phyloP scores from a whole-genome alignment of 1,139 yeast species.

The Casaregolazyma lundiana region DNA sequence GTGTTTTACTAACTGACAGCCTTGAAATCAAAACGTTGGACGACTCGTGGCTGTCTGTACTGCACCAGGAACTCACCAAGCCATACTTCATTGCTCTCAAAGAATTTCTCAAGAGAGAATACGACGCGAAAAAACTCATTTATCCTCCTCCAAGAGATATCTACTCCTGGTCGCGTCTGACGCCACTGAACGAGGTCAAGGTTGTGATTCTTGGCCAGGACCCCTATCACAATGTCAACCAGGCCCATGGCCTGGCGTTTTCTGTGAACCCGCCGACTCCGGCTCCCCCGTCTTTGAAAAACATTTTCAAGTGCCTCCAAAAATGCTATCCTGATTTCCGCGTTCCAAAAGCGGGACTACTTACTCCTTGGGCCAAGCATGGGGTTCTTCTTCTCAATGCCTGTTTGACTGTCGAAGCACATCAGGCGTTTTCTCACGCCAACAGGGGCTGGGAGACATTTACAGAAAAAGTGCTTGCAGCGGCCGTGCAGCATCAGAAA shows the following conservation, averaged over 20 bases:
- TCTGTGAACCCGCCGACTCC: slow-evolving; percentile 79
- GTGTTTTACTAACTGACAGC: slow-evolving; percentile 16
- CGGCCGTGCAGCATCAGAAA: slow-evolving; percentile 40
- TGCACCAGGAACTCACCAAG: slow-evolving; percentile 70
- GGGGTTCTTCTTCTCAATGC: slow-evolving; percentile 90
- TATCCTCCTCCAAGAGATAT: slow-evolving; percentile 77
- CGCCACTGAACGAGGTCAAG: slow-evolving; percentile 70
- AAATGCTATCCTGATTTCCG: slow-evolving; percentile 70
- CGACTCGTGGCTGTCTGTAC: slow-evolving; percentile 67
- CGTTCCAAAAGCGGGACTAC: slow-evolving; percentile 59
- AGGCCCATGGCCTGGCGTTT: slow-evolving; percentile 96
- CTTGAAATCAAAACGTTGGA: slow-evolving; percentile 71
- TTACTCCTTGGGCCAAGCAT: slow-evolving; percentile 79
- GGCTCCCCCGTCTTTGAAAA: slow-evolving; percentile 86
- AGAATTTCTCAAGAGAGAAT: slow-evolving; percentile 44
- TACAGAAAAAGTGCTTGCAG: slow-evolving; percentile 64
- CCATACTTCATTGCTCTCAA: slow-evolving; percentile 81
- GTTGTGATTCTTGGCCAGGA: slow-evolving; percentile 92
- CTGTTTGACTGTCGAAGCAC: slow-evolving; percentile 87
- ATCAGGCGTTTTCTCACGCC: slow-evolving; percentile 89
- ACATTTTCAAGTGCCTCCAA: slow-evolving; percentile 75
- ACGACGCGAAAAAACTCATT: slow-evolving; percentile 40
- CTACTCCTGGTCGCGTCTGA: slow-evolving; percentile 90
- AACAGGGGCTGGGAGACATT: slow-evolving; percentile 90
- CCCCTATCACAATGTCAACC: slow-evolving; percentile 88